Evolutionary conservation across 495 filamentous ascomycete species (phyloP), one percentile per base, ranked within the genome.

Genomic region (Ramalina intermedia): DNA sequence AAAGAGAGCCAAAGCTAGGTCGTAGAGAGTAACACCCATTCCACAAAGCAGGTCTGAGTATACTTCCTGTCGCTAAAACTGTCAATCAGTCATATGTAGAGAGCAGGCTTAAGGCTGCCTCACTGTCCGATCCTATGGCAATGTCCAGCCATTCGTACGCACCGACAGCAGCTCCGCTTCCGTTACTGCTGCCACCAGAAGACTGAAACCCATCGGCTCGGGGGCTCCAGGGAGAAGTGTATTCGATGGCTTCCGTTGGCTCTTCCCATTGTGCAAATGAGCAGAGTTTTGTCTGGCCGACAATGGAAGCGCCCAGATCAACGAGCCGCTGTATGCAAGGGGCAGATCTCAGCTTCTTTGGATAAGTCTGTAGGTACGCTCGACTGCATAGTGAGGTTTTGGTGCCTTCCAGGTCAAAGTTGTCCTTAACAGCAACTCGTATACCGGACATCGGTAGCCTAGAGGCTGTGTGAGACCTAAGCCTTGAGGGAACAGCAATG

Each of bases 111-210:
- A 4, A 6, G 23, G 4, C 23, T 24, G 23, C 23, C 23, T 44
- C 36, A 44, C 39, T 52, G 39, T 72, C 71, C 14, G 56, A 63
- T 0, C 74, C 73, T n/a, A 78, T 59, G 12, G 64, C 64, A 26
- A 70, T 58, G 57, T 80, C 76, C 7, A 79, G 55, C 74, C 74
- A 80, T 16, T 65, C 65, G 47, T 79, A 57, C n/a, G 55, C 24
- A 29, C 46, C 54, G 37, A 57, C n/a, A 26, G 50, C 56, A 11
- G 41, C 54, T n/a, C 29, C 54, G 26, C 47, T 56, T 24, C 54
- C 54, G 43, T 40, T 49, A 57, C 54, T 56, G 41, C 56, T 56
- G 20, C 46, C 56, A 27, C 40, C 54, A 41, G 56, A 20, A 24
- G 46, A 18, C 47, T 42, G 51, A 42, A 53, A 57, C 17, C 49